Base-by-base conservation (phyloP, 2,329 filamentous ascomycete species). In the Pseudogymnoascus sp. region DNA sequence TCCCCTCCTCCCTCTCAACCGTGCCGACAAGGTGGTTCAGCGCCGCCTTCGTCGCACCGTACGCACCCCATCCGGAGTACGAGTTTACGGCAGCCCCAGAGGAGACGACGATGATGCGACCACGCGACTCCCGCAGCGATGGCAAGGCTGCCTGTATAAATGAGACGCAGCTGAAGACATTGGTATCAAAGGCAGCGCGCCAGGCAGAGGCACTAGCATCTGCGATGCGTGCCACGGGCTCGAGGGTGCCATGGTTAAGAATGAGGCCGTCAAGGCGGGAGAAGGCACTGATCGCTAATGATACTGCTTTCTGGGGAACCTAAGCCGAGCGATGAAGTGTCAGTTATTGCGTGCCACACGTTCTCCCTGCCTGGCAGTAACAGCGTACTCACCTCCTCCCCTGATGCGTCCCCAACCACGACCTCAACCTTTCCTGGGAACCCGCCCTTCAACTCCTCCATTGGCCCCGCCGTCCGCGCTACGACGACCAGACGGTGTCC, bases 231-330 rank as follows among this genome's bases (percentile, higher is more conserved):
- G 83, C 84, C 41, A 95, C 86, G 1, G 91, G 89, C n/a, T 85
- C 82, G 47, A 99, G 76, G 0, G 85, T 79, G 17, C 92, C 92
- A 71, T 99, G 94, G 73, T 97, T 97, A 64, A 97, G 77, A 10
- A 99, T 84, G 47, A 99, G 72, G 1, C 86, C 88, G 71, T 99
- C 92, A 4, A 99, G 75, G 58, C 78, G 79, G 8, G 86, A 87
- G 72, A 90, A 97, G 0, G 82, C 76, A 29, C 81, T 76, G 9
- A 88, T 70, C 0, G 92, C 88, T 0, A 85, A 75, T 3, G 86
- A 78, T 4, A 90, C 83, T 4, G 88, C 82, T 70, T 82, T 82
- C 1, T 80, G 73, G 3, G 84, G 82, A 29, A 88, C 64, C 71
- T 72, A n/a, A 59, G 24, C 24, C 50, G 9, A 8, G 35, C 29